Evolutionary conservation across 2,329 filamentous ascomycete species (phyloP), one percentile per base, ranked within the genome.

Genomic region (Hypoxylon sp.): DNA sequence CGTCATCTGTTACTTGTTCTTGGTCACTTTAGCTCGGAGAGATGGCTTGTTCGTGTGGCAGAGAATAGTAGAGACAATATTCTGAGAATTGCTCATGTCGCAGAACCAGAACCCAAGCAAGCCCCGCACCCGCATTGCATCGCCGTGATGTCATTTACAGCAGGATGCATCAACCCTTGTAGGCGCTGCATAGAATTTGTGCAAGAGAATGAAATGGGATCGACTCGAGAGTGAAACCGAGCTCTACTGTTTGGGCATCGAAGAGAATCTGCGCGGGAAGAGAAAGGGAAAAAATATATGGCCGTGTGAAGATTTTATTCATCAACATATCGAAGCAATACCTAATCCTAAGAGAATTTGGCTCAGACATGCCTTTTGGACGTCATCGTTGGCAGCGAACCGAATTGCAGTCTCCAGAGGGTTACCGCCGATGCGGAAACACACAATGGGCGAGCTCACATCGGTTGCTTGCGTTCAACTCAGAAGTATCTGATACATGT

Each of bases 401-500:
- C 65, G 62, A 66, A 62, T 60, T 61, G 61, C 60, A 58, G 60
- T 56, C 33, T 18, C 58, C 58, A 67, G 69, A 69, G 76, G 81
- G 81, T 82, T 83, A 75, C 73, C 73, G 66, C 68, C 49, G 58
- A 54, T 67, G 70, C 72, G 74, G 76, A 83, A 85, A 85, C 81
- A 62, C 83, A 75, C 81, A 77, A 8, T 56, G 69, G 64, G 54
- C 55, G 55, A 47, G 55, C 42, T 31, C 41, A 47, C 41, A 46
- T 51, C 15, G 23, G 38, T 47, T 61, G 58, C 59, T 50, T 63
- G 65, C 64, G 37, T 51, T 60, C 74, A 73, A 79, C 82, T 90
- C 86, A 81, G 87, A 87, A 90, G 88, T 90, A 90, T 90, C 88
- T 90, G 87, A 77, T 33, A 13, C 3, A 33, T 76, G 69, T 71